Conservation (phyloP, 305 asterid genomes). For the Fraxinus latifolia region DNA sequence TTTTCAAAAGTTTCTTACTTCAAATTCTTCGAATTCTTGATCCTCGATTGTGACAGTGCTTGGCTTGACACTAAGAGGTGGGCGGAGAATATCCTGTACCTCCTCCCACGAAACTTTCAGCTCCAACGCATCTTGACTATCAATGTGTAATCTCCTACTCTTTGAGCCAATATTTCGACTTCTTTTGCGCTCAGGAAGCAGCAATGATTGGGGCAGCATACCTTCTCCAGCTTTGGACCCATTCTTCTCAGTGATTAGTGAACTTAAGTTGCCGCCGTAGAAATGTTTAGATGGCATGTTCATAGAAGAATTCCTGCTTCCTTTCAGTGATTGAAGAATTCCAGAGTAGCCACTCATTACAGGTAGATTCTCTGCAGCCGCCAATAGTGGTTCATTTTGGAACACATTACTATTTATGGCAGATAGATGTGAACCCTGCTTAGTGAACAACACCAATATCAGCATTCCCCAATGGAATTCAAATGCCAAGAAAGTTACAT, state of each 20-base stretch:
- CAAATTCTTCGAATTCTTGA: slow-evolving; percentile 82
- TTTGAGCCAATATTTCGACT: slow-evolving; percentile 79
- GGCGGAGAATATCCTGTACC: slow-evolving; percentile 81
- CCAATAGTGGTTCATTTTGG: slow-evolving; percentile 55
- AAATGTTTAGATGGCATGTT: slow-evolving; percentile 45
- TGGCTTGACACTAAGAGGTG: slow-evolving; percentile 64
- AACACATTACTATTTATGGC: slow-evolving; percentile 42
- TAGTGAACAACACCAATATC: slow-evolving; percentile 18
- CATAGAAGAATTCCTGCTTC: slow-evolving; percentile 49
- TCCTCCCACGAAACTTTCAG: slow-evolving; percentile 92
- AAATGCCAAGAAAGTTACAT: slow-evolving; percentile 1
- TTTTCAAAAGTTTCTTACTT: slow-evolving; percentile 44
- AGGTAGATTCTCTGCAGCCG: slow-evolving; percentile 57
- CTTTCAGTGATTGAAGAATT: slow-evolving; percentile 62
- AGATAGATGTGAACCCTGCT: slow-evolving; percentile 60
- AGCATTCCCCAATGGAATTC: slow-evolving; percentile 3
- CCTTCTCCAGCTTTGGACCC: slow-evolving; percentile 42
- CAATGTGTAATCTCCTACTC: slow-evolving; percentile 77
- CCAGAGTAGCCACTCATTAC: slow-evolving; percentile 66
- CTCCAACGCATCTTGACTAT: slow-evolving; percentile 73
- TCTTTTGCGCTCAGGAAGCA: slow-evolving; percentile 63
- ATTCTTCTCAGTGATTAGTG: slow-evolving; percentile 41
- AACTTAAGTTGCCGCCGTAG: slow-evolving; percentile 37
- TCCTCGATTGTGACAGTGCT: slow-evolving; percentile 68
- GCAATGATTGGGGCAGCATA: slow-evolving; percentile 37